Evolutionary conservation across 768 basidiomycete species (phyloP).

Genomic region (Gymnopilus dilepis): DNA sequence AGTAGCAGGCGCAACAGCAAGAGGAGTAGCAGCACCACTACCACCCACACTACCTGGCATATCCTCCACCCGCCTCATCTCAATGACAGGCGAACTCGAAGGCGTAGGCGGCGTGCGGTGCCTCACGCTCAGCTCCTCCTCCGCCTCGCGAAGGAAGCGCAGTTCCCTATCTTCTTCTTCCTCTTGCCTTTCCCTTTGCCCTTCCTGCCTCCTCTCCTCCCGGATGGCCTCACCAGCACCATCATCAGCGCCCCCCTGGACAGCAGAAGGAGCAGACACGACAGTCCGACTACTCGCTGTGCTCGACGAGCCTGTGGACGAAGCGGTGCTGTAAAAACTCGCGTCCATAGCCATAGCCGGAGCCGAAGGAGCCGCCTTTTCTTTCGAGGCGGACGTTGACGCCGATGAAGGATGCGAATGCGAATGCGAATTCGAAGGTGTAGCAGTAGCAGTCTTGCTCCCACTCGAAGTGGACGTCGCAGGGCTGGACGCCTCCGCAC

Average conservation of each 20-base stretch:
- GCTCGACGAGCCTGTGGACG: constrained; percentile 31
- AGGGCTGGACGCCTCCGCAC: constrained; percentile 6
- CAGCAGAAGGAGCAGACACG: constrained; percentile 15
- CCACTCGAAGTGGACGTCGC: neutral
- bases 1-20: neutral
- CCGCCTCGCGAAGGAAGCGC: constrained; percentile 30
- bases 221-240: neutral
- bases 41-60: no score
- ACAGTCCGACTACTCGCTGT: constrained; percentile 31
- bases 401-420: neutral
- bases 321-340: constrained; percentile 24
- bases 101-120: constrained; percentile 57
- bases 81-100: constrained; percentile 57
- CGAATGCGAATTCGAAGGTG: neutral
- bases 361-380: neutral
- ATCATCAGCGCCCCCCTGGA: constrained; percentile 1
- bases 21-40: no score
- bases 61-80: constrained; percentile 28
- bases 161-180: constrained; percentile 25
- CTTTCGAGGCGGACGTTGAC: neutral
- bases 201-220: neutral
- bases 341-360: constrained; percentile 18
- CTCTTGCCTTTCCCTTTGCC: no score
- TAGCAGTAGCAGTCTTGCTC: neutral
- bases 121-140: constrained; percentile 32